Base-by-base conservation (phyloP, 2,329 filamentous ascomycete species). In the Phoma sp. region DNA sequence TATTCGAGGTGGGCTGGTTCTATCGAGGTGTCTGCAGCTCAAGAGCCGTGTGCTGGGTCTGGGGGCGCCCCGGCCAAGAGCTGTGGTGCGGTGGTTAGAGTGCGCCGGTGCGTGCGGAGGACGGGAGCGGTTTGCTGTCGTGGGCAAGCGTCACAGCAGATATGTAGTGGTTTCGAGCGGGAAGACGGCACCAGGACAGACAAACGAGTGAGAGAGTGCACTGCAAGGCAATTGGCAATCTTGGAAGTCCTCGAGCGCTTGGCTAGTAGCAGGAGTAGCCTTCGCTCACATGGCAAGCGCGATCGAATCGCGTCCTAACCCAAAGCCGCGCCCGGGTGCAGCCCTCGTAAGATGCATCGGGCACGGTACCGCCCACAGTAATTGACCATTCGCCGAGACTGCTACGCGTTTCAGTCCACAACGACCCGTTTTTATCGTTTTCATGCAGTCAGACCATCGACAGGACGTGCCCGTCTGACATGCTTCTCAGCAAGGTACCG, bases 231-330 rank as follows among this genome's bases (percentile, higher is more conserved):
- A 64, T 65, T 64, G 60, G 60, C 41, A 55, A 18, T 18, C 18
- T 18, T 18, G 18, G 18, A 18, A 48, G 39, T 35, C 50, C 55
- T 48, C 43, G 50, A 55, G 58, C 37, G 48, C 42, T 44, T 50
- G 43, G 43, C 48, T 50, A 29, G 27, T 29, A 48, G 39, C 55
- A 38, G 44, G 46, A 29, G 27, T 29, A 48, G 39, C 55, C 52
- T 61, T 57, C 59, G 56, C 55, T 52, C 58, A 54, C 55, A 49
- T 33, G 54, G 47, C 27, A 52, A 57, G 62, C 59, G 54, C 53
- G 60, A 58, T 57, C 35, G 40, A 55, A 54, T 59, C 57, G 56
- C 57, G 64, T 61, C 44, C 59, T 65, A 62, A 50, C 62, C 53
- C 13, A 33, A 57, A 60, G 44, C 52, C 48, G 53, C 53, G 53